These are phyloP conservation scores for Piper betle DNA, from an alignment of 164 flowering plant species.

Conservation along the genomic window DNA sequence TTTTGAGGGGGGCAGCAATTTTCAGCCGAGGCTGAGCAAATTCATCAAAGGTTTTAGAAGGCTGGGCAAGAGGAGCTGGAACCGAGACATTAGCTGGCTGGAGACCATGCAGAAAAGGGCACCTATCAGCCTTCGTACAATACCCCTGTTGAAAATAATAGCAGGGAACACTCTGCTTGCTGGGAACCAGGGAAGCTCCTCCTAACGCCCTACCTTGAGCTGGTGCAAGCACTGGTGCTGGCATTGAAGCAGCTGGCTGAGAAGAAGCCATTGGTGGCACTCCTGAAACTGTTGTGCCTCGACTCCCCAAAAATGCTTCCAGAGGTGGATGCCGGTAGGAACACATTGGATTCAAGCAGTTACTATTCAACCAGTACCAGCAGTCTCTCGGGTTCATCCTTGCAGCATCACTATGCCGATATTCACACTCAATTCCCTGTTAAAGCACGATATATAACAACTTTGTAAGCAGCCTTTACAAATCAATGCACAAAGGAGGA, in stretches of 20 bases:
- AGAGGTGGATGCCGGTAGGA: slow-evolving; percentile 91
- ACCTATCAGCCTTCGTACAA: slow-evolving; percentile 78
- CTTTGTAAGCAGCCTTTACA: background rate
- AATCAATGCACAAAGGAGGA: too few relatives aligned
- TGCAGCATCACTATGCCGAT: slow-evolving; percentile 87
- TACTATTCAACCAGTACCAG: slow-evolving; percentile 74
- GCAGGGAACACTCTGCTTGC: slow-evolving; percentile 60
- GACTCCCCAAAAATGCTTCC: slow-evolving; percentile 56
- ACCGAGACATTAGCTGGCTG: slow-evolving; percentile 19
- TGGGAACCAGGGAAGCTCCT: slow-evolving; percentile 17
- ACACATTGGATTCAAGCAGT: slow-evolving; percentile 84
- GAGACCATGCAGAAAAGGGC: slow-evolving; percentile 48
- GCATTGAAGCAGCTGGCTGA: slow-evolving; percentile 14
- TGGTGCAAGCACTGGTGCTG: slow-evolving; percentile 11
- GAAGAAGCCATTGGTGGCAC: slow-evolving; percentile 27
- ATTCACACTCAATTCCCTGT: slow-evolving; percentile 94
- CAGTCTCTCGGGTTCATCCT: slow-evolving; percentile 88
- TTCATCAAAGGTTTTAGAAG: slow-evolving; percentile 18
- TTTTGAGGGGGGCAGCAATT: slow-evolving; percentile 24
- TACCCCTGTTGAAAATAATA: slow-evolving; percentile 66
- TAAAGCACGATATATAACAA: background rate
- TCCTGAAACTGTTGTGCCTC: slow-evolving; percentile 10
- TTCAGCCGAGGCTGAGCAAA: slow-evolving; percentile 21
- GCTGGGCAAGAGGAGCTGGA: slow-evolving; percentile 12
- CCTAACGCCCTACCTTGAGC: background rate